phyloP scores from a whole-genome alignment of 2,329 filamentous ascomycete species.

The Pseudogymnoascus destructans region DNA sequence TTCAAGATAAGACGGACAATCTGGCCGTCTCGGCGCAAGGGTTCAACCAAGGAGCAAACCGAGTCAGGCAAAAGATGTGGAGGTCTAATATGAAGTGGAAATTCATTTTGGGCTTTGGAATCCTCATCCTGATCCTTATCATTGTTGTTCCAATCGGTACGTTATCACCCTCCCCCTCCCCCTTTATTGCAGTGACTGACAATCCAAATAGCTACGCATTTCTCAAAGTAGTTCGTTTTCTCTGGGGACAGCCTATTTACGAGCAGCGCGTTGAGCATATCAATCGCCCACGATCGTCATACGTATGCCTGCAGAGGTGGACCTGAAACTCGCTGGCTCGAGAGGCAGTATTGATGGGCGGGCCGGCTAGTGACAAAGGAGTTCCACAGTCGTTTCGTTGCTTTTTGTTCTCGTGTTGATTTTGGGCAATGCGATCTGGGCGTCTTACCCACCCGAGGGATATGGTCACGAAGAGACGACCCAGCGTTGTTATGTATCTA shows the following conservation, averaged over 20 bases:
- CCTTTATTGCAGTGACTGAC: neutral
- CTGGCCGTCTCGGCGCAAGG: conserved; percentile 84
- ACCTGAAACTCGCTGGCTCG: conserved; percentile 6
- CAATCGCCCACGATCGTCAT: conserved; percentile 1
- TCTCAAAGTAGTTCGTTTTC: neutral
- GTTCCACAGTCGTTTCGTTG: neutral
- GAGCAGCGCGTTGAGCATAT: neutral
- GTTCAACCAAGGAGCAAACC: conserved; percentile 91
- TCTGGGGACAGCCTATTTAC: neutral
- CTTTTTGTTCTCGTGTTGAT: neutral
- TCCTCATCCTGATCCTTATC: conserved; percentile 81
- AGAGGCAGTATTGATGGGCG: neutral
- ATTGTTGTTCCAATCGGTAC: conserved; percentile 89
- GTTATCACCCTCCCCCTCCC: conserved; percentile 23
- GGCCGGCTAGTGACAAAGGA: neutral
- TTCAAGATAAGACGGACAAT: conserved; percentile 92
- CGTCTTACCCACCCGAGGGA: neutral
- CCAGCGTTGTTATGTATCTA: conserved; percentile 7
- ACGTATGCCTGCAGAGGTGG: neutral
- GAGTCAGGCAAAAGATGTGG: conserved; percentile 97
- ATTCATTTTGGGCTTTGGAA: conserved; percentile 69
- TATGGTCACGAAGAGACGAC: conserved; percentile 7
- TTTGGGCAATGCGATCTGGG: conserved; percentile 1
- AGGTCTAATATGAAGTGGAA: conserved; percentile 99
- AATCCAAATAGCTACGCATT: neutral